Evolutionary conservation across 78 protist species (phyloP).

Genomic region (Isochrysis galbana): DNA sequence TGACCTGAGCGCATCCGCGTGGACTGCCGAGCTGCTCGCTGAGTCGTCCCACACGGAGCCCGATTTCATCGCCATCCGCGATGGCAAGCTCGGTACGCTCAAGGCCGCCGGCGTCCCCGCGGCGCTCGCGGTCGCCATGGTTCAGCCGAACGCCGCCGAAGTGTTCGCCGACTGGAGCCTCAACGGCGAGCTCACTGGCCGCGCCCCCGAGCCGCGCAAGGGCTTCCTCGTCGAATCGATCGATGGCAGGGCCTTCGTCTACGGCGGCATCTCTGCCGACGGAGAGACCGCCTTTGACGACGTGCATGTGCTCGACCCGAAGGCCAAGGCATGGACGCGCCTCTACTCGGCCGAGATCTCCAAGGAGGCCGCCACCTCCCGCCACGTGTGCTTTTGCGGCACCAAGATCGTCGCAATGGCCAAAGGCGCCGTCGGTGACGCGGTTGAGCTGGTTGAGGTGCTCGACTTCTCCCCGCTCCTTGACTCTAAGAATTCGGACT

Average conservation of each 20-base stretch:
- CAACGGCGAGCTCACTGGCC: neutral
- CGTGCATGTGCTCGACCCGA: neutral
- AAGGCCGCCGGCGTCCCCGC: neutral
- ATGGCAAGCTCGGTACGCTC: neutral
- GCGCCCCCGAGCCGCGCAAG: neutral
- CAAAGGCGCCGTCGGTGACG: neutral
- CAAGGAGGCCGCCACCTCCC: too few species aligned
- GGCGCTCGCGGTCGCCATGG: neutral
- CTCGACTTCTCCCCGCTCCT: neutral
- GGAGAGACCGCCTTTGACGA: neutral
- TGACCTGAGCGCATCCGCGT: neutral
- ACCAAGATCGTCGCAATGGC: neutral
- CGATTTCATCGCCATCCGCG: neutral
- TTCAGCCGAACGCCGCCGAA: neutral
- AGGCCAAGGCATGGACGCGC: neutral
- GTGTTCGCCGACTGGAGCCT: neutral
- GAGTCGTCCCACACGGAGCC: neutral
- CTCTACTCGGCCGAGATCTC: neutral
- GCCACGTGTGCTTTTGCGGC: neutral
- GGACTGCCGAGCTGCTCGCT: neutral
- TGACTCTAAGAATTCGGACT: neutral
- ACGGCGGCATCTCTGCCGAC: neutral
- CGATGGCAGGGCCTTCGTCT: neutral
- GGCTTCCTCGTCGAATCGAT: neutral
- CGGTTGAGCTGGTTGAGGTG: neutral